Percentiles rank a stretch among this genome's conserved stretches.
phyloP scores from a whole-genome alignment of 2,329 filamentous ascomycete species.

The Stagonosporopsis tanaceti region DNA sequence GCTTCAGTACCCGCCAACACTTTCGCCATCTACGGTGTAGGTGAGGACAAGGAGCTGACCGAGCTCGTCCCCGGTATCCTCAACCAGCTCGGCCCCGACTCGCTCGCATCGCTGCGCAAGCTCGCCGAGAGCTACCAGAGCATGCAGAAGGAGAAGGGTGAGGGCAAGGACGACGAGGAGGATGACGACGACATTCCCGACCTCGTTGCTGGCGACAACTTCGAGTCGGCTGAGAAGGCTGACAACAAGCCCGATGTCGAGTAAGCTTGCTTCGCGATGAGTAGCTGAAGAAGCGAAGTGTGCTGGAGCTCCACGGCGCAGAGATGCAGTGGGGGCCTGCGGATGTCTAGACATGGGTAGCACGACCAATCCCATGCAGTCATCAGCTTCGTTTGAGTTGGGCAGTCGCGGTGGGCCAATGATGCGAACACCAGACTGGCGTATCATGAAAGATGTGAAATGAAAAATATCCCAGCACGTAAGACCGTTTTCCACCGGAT shows the following conservation, averaged over 20 bases:
- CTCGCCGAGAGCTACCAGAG: constrained; percentile 99
- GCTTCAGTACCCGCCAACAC: constrained; percentile 97
- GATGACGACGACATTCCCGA: constrained; percentile 92
- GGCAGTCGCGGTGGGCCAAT: constrained; percentile 40
- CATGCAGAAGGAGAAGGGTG: constrained; percentile 91
- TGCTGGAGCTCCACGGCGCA: constrained; percentile 30
- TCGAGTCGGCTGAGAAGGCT: constrained; percentile 70
- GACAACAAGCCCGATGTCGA: constrained; percentile 75
- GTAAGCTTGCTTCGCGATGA: constrained; percentile 58
- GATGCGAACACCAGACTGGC: constrained; percentile 44
- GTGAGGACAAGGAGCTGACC: constrained; percentile 99
- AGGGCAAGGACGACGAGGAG: constrained; percentile 69
- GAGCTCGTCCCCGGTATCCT: constrained; percentile 99
- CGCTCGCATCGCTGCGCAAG: constrained; percentile 95
- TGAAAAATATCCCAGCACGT: constrained; percentile 46
- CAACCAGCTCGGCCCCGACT: constrained; percentile 99
- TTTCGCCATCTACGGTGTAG: constrained; percentile 98
- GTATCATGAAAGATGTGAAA: constrained; percentile 46
- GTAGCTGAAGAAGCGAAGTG: constrained; percentile 23
- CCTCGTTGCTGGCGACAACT: constrained; percentile 95
- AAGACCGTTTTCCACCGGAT: neutral
- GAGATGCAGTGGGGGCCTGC: constrained; percentile 30
- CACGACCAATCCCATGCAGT: constrained; percentile 27
- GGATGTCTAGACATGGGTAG: constrained; percentile 7
- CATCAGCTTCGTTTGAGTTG: constrained; percentile 27